phyloP scores from a whole-genome alignment of 805 yeast species.

The Kodamaea fukazawae region DNA sequence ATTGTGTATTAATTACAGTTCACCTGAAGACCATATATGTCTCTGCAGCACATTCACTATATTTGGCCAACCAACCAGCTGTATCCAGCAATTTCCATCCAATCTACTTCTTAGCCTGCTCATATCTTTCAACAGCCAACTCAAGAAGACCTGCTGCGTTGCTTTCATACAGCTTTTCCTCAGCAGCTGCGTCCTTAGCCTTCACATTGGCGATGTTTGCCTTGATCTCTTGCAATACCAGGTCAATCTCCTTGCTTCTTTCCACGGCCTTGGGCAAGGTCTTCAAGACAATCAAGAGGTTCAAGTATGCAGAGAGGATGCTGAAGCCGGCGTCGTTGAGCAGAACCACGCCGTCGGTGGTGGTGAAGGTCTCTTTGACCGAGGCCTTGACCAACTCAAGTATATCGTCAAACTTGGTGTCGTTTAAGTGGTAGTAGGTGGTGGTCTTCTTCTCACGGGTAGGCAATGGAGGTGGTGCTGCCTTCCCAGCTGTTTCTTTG shows the following conservation, averaged over 20 bases:
- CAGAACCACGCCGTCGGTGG: constrained; percentile 15
- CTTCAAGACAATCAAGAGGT: constrained; percentile 44
- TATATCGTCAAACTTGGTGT: constrained; percentile 6
- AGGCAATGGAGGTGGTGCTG: constrained; percentile 34
- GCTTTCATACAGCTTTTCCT: constrained; percentile 16
- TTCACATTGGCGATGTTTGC: constrained; percentile 12
- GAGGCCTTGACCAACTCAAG: constrained; percentile 2
- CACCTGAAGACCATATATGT: too few species aligned
- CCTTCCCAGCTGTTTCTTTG: neutral
- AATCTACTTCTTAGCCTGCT: too few species aligned
- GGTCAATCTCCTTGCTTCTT: constrained; percentile 15
- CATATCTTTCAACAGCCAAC: constrained; percentile 32
- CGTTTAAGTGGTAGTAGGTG: constrained; percentile 6
- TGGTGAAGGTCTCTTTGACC: constrained; percentile 11
- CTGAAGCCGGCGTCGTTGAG: constrained; percentile 32
- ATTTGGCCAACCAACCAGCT: too few species aligned
- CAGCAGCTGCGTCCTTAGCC: constrained; percentile 6
- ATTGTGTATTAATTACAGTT: too few species aligned
- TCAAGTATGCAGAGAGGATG: constrained; percentile 53
- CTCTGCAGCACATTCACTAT: too few species aligned
- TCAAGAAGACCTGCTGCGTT: constrained; percentile 35
- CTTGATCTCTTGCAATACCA: constrained; percentile 10
- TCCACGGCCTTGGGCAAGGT: constrained; percentile 17
- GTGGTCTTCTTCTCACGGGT: constrained; percentile 17
- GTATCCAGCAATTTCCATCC: too few species aligned